These are phyloP conservation scores for Sarocladium kiliense DNA, from an alignment of 2,329 filamentous ascomycete species.

Conservation along the genomic window DNA sequence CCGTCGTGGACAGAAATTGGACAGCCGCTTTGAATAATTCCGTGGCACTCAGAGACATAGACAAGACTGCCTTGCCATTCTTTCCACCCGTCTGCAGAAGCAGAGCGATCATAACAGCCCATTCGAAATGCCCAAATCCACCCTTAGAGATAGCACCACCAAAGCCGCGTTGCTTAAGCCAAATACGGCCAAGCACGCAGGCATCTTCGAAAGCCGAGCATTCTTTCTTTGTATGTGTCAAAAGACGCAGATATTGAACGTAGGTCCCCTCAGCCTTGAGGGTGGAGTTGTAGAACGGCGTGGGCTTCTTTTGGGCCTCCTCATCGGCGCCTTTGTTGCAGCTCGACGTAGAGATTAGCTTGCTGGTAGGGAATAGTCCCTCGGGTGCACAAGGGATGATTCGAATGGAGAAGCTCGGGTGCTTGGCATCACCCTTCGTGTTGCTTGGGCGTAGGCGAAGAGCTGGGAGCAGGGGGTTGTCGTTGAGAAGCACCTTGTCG, in stretches of 20 bases:
- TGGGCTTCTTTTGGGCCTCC: constrained; percentile 46
- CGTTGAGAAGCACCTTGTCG: constrained; percentile 62
- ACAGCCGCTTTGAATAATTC: constrained; percentile 92
- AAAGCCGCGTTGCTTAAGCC: constrained; percentile 86
- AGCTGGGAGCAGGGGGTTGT: constrained; percentile 72
- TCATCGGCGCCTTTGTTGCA: constrained; percentile 56
- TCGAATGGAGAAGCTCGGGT: constrained; percentile 55
- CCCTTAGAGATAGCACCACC: constrained; percentile 63
- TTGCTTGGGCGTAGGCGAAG: constrained; percentile 36
- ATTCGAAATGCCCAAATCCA: constrained; percentile 92
- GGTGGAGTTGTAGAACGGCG: constrained; percentile 85
- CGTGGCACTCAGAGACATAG: constrained; percentile 78
- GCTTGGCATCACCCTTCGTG: constrained; percentile 12
- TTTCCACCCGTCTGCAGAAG: constrained; percentile 73
- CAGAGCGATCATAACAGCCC: constrained; percentile 73
- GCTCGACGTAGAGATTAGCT: constrained; percentile 65
- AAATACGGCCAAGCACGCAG: constrained; percentile 78
- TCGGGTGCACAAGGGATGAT: constrained; percentile 72
- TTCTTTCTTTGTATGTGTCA: constrained; percentile 64
- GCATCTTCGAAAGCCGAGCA: constrained; percentile 75
- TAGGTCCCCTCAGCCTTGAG: constrained; percentile 73
- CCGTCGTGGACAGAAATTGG: constrained; percentile 75
- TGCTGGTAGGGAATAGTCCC: constrained; percentile 63
- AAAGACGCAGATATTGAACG: constrained; percentile 67
- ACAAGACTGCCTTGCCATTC: constrained; percentile 66